These are phyloP conservation scores for Linum usitatissimum DNA, from an alignment of 345 rosid genomes.

Conservation along the genomic window DNA sequence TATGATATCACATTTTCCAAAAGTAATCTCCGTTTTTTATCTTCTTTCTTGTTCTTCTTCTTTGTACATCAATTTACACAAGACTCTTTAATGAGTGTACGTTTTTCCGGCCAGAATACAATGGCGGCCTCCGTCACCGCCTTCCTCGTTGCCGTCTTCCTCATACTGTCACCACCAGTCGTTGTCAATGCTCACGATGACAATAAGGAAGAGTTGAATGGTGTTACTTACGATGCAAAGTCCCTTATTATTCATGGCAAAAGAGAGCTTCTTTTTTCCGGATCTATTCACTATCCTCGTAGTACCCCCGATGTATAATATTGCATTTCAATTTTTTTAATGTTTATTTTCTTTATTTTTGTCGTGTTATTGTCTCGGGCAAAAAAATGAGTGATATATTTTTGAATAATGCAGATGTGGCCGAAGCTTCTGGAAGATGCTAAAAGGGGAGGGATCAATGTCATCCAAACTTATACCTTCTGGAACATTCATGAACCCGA, in stretches of 20 bases:
- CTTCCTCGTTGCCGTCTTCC: background rate
- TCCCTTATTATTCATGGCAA: conserved; percentile 52
- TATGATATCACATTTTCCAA: background rate
- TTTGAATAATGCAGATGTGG: conserved; percentile 37
- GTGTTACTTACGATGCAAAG: conserved; percentile 48
- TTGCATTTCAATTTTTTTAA: background rate
- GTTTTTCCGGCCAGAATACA: background rate
- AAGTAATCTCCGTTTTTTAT: background rate
- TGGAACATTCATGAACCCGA: conserved; percentile 60
- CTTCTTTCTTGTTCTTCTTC: background rate
- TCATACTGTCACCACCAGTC: conserved; percentile 11
- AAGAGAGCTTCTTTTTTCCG: conserved; percentile 55
- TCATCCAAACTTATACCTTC: conserved; percentile 53
- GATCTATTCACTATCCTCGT: conserved; percentile 87
- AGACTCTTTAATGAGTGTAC: background rate
- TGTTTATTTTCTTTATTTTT: too few relatives aligned
- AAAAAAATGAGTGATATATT: background rate
- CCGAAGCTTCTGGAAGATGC: conserved; percentile 33
- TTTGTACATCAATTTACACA: background rate
- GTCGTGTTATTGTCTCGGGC: too few relatives aligned
- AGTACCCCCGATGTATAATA: conserved; percentile 54
- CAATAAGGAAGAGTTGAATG: background rate
- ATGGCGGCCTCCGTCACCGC: background rate
- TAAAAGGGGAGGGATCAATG: conserved; percentile 44
- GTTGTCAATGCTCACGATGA: background rate